Conservation (phyloP, 2,329 filamentous ascomycete genomes). For the Tolypocladium sp. region DNA sequence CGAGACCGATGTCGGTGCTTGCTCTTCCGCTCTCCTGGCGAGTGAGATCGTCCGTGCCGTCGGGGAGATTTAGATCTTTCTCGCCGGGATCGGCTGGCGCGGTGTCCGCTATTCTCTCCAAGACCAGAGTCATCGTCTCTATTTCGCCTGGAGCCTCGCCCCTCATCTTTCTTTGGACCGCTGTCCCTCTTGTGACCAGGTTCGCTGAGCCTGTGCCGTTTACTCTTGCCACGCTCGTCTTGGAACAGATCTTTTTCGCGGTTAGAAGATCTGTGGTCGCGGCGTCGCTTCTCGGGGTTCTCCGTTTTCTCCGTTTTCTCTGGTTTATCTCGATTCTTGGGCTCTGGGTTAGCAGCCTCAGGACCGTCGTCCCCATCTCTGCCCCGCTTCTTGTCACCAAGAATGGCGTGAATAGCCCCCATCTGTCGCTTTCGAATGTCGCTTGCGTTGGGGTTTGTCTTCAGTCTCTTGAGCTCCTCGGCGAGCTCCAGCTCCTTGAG, state of each 20-base stretch:
- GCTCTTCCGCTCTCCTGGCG: conserved; percentile 17
- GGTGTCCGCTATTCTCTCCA: not conserved
- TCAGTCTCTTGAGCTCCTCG: conserved; percentile 33
- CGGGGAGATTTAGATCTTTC: conserved; percentile 12
- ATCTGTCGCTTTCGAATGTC: conserved; percentile 51
- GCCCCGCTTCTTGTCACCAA: conserved; percentile 33
- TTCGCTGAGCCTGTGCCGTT: conserved; percentile 1
- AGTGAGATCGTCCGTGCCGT: conserved; percentile 19
- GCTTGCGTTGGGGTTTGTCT: conserved; percentile 32
- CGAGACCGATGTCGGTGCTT: conserved; percentile 24
- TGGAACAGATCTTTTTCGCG: conserved; percentile 9
- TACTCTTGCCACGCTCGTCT: not conserved
- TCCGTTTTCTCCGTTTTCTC: not conserved
- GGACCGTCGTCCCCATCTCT: conserved; percentile 13
- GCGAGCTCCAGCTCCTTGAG: conserved; percentile 51
- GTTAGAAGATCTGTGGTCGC: conserved; percentile 1
- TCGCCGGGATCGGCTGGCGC: not conserved
- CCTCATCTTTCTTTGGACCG: conserved; percentile 4
- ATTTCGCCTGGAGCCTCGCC: conserved; percentile 4
- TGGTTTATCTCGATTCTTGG: not conserved
- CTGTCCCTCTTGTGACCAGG: not conserved
- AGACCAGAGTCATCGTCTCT: not conserved
- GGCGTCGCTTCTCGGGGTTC: not conserved
- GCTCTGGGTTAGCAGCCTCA: conserved; percentile 1
- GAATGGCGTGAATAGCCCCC: conserved; percentile 50